These are phyloP conservation scores for Cutaneotrichosporon cutaneum DNA, from an alignment of 1,284 basidiomycete species.

Conservation along the genomic window DNA sequence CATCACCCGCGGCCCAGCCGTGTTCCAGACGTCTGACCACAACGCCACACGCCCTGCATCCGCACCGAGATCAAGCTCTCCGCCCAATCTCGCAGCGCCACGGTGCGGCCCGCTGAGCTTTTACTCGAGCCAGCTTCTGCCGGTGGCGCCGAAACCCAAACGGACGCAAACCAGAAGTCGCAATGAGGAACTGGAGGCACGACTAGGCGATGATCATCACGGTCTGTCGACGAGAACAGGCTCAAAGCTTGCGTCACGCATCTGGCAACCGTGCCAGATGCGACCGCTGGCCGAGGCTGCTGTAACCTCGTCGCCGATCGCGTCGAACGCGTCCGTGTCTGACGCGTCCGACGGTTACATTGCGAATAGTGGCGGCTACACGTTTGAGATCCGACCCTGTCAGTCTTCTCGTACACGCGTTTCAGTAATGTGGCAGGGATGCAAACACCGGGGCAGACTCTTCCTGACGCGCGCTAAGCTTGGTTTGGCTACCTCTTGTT, in stretches of 20 bases:
- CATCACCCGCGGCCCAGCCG: background rate
- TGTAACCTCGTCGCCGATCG: background rate
- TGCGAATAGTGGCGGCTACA: background rate
- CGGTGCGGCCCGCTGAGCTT: background rate
- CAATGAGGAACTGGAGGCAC: no score
- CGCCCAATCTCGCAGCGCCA: background rate
- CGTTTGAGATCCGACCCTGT: background rate
- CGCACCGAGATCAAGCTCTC: background rate
- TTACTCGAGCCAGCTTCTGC: background rate
- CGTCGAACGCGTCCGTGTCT: background rate
- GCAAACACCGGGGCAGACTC: background rate
- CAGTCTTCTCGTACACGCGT: background rate
- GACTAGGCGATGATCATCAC: no score
- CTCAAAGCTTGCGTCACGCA: no score
- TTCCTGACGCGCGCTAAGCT: background rate
- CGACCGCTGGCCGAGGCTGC: no score
- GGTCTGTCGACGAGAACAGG: no score
- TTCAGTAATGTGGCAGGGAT: background rate
- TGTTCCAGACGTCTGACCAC: background rate
- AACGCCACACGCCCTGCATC: background rate
- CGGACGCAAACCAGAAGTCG: background rate
- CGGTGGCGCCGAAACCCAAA: background rate
- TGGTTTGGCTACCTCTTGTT: no score
- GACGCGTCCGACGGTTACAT: background rate
- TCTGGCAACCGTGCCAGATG: no score